phyloP scores from a whole-genome alignment of 129 eudicot species.

The Lactuca saligna region DNA sequence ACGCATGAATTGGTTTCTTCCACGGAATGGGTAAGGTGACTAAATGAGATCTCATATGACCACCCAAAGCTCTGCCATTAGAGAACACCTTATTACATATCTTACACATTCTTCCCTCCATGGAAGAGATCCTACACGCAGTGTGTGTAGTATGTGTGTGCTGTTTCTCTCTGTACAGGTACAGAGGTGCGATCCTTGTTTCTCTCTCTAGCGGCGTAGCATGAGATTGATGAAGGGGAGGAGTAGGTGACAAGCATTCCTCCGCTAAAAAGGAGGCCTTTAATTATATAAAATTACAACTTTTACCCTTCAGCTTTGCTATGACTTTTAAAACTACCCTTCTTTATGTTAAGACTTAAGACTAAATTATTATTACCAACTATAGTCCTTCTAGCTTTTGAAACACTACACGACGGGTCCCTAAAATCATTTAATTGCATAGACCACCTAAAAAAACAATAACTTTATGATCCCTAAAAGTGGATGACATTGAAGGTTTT shows the following conservation, averaged over 20 bases:
- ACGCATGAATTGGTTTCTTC: constrained; percentile 4
- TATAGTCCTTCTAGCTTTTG: no score
- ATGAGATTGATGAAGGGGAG: constrained; percentile 31
- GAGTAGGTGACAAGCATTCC: constrained; percentile 53
- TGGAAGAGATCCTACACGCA: constrained; percentile 4
- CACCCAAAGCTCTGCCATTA: constrained; percentile 45
- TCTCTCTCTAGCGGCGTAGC: constrained; percentile 33
- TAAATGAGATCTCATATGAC: constrained; percentile 58
- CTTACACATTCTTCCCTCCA: constrained; percentile 46
- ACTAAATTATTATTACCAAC: no score
- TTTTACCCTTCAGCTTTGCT: background rate
- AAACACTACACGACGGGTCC: no score
- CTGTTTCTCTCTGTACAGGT: background rate
- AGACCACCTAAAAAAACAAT: no score
- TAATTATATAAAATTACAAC: constrained; percentile 19
- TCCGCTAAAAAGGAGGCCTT: constrained; percentile 33
- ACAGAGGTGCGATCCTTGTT: constrained; percentile 22
- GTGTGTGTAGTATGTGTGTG: constrained; percentile 8
- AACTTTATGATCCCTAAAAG: no score
- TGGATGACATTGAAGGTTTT: no score
- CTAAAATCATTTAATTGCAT: no score
- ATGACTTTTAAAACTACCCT: background rate
- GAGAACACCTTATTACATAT: constrained; percentile 36
- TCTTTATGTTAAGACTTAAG: no score
- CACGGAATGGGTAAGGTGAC: constrained; percentile 36